A percentile compares a stretch with the other conserved stretches of the same genome.
Conservation (phyloP, 345 rosid genomes). For the Cardamine resedifolia region DNA sequence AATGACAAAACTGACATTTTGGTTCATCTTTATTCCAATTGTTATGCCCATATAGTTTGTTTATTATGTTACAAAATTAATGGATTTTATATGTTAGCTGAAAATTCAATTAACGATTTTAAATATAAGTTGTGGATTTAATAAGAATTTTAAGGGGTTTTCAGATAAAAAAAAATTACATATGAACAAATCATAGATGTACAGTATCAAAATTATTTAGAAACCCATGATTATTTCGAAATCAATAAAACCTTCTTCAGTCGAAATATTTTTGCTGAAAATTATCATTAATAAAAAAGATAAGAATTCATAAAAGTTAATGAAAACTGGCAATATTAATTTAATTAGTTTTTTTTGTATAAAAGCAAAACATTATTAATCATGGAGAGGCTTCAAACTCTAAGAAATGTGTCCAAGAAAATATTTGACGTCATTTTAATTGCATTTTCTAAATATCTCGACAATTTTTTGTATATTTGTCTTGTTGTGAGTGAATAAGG, state of each 20-base stretch:
- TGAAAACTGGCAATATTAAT: not conserved
- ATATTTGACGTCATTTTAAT: constrained; percentile 15
- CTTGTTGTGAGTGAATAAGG: not conserved
- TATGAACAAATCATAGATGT: not conserved
- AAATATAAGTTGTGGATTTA: not conserved
- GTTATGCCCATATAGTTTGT: not conserved
- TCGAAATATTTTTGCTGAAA: not conserved
- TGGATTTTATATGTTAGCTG: not conserved
- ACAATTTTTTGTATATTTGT: not conserved
- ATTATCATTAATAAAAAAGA: not conserved
- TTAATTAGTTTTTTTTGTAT: constrained; percentile 16
- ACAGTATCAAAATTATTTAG: not conserved
- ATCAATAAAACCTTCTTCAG: not conserved
- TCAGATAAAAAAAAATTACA: not conserved
- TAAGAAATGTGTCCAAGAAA: constrained; percentile 18
- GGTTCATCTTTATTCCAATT: not conserved
- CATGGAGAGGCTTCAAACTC: not conserved
- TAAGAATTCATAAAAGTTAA: not conserved
- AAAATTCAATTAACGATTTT: not conserved
- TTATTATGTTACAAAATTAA: not conserved
- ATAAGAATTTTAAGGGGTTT: not conserved
- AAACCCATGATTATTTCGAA: not conserved
- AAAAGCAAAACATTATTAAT: not conserved
- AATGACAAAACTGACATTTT: not conserved
- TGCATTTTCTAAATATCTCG: constrained; percentile 11